Evolutionary conservation across 2,329 filamentous ascomycete genomes (phyloP).

Genomic region (Beauveria rudraprayagi): DNA sequence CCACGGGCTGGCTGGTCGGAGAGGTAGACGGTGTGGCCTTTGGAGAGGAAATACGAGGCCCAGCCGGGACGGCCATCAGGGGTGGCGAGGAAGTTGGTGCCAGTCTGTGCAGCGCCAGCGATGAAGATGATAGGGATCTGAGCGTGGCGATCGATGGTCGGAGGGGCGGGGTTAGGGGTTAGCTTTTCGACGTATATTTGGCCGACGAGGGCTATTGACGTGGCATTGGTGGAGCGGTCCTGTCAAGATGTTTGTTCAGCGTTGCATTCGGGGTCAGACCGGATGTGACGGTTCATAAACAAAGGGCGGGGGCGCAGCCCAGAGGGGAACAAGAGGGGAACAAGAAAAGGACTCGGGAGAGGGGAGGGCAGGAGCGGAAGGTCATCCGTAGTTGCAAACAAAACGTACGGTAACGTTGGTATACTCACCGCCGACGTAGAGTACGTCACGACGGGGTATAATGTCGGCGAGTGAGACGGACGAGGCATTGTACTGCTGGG

Average conservation of each 20-base stretch:
- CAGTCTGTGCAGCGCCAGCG: conserved; percentile 23
- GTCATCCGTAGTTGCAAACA: not conserved
- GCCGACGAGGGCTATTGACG: conserved; percentile 17
- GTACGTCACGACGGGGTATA: conserved; percentile 19
- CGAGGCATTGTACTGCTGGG: conserved; percentile 11
- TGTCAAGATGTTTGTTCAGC: not conserved
- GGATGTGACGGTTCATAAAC: no score
- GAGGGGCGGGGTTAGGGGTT: conserved; percentile 16
- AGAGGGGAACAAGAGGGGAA: no score
- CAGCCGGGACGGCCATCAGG: conserved; percentile 34
- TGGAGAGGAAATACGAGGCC: conserved; percentile 31
- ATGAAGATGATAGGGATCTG: conserved; percentile 24
- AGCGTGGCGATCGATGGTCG: conserved; percentile 3
- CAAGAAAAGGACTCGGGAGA: no score
- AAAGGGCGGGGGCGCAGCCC: no score
- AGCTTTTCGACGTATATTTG: conserved; percentile 27
- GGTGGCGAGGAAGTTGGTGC: conserved; percentile 29
- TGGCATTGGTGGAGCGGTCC: conserved; percentile 12
- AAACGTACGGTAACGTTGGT: conserved; percentile 14
- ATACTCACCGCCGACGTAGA: conserved; percentile 24
- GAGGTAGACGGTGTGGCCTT: conserved; percentile 33
- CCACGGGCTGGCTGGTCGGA: conserved; percentile 28
- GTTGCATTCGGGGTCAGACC: not conserved
- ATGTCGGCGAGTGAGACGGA: conserved; percentile 8
- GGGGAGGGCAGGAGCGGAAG: no score